Evolutionary conservation across 2,329 filamentous ascomycete genomes (phyloP), one percentile per base, ranked within the genome.

Genomic region (Pseudogymnoascus sp.): DNA sequence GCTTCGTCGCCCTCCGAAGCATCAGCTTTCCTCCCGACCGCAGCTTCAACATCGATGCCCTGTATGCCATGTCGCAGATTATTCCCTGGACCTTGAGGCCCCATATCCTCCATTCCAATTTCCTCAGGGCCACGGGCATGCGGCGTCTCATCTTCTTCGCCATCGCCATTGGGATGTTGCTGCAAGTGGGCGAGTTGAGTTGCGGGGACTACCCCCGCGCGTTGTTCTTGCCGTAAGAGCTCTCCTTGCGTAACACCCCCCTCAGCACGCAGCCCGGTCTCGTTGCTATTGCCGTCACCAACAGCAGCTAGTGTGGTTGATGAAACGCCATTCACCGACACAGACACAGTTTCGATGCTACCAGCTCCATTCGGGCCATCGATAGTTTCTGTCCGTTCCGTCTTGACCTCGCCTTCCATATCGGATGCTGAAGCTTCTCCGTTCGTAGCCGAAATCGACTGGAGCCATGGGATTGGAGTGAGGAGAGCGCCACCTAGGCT

Each of bases 401-500:
- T 90, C 65, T 84, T 83, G 18, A 89, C 78, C 67, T 87, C 84
- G 18, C 77, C 77, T 69, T 86, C 83, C 12, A 82, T 75, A 62
- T 78, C 78, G 41, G 74, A 72, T 64, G 73, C 74, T 33, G 37
- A 5, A 7, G 16, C 28, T 16, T 54, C 47, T 61, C 57, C 43
- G 25, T 38, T 58, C 6, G 57, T 6, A 18, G 33, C 22, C 6
- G 57, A 38, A 16, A 58, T 25, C 2, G 57, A 58, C 30, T 58
- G 20, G 9, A 97, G 77, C 94, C 94, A 99, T 0, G 92, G 90
- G 62, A 99, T 97, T 0, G 93, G 94, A 1, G 93, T 97, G 58
- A 99, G 79, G 16, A 97, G 79, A 0, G 94, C 94, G 6, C 94
- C 94, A 20, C 93, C 93, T 1, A 97, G 78, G 11, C 88, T 88